These are phyloP conservation scores for Fusarium sp. DNA, from an alignment of 2,329 filamentous ascomycete genomes.

Conservation along the genomic window DNA sequence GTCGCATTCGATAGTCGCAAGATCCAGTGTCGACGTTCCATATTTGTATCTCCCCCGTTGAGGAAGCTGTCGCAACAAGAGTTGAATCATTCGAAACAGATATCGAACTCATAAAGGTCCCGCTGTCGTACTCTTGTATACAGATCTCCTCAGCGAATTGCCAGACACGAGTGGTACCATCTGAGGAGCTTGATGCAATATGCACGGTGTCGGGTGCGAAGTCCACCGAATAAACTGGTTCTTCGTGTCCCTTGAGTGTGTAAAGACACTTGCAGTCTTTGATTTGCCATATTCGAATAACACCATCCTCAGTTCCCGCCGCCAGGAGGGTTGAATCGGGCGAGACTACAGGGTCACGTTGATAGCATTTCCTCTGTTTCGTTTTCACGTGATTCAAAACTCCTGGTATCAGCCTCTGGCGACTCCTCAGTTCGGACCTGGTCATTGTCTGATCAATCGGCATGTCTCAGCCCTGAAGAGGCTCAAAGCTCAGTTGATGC, in stretches of 20 bases:
- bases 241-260: neutral
- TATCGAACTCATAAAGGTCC: neutral
- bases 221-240: neutral
- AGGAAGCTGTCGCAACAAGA: neutral
- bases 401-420: too few relatives aligned
- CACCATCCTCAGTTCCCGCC: neutral
- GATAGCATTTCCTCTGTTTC: too few relatives aligned
- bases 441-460: too few relatives aligned
- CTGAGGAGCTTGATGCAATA: neutral
- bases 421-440: too few relatives aligned
- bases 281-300: neutral
- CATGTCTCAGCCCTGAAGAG: too few relatives aligned
- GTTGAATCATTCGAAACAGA: neutral
- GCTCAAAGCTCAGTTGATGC: neutral
- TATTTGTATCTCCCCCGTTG: neutral
- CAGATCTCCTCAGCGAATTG: neutral
- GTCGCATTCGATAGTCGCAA: neutral
- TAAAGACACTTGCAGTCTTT: neutral
- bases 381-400: too few relatives aligned
- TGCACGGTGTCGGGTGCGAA: neutral
- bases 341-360: neutral
- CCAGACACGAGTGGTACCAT: neutral
- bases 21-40: neutral
- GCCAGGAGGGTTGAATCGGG: neutral
- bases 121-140: too few relatives aligned